These are phyloP conservation scores for Begonia peltatifolia DNA, from an alignment of 306 rosid species.

Conservation along the genomic window DNA sequence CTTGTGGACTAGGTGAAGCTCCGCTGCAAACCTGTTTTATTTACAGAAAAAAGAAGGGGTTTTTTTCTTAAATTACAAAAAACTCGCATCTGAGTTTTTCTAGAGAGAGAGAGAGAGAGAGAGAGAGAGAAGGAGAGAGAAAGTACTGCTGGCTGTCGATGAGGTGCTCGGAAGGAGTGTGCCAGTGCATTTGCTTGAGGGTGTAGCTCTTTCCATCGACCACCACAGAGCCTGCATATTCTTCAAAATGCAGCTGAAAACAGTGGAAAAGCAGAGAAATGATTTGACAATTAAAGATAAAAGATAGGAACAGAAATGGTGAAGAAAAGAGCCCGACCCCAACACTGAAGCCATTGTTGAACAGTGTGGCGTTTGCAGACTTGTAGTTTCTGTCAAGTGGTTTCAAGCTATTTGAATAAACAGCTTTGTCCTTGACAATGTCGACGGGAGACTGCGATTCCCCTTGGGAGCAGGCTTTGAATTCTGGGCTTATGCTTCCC, in stretches of 20 bases:
- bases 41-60: too few species aligned
- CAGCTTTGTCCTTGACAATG: conserved; percentile 10
- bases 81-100: too few species aligned
- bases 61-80: too few species aligned
- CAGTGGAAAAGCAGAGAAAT: neutral
- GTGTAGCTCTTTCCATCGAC: conserved; percentile 39
- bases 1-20: conserved; percentile 62
- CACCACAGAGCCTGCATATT: conserved; percentile 28
- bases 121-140: conserved; percentile 1
- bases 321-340: conserved; percentile 37
- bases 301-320: neutral
- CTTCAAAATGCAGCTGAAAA: conserved; percentile 41
- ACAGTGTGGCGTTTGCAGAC: conserved; percentile 40
- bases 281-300: neutral
- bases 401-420: conserved; percentile 11
- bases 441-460: conserved; percentile 61
- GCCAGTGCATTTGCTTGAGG: conserved; percentile 77
- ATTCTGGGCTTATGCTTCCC: conserved; percentile 53
- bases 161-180: conserved; percentile 73
- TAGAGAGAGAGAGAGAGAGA: too few species aligned
- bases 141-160: conserved; percentile 39
- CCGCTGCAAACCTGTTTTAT: conserved; percentile 17
- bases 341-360: conserved; percentile 50
- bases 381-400: conserved; percentile 28
- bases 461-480: conserved; percentile 40